These are phyloP conservation scores for Saccharomycopsis selenospora DNA, from an alignment of 805 yeast genomes.

Conservation along the genomic window DNA sequence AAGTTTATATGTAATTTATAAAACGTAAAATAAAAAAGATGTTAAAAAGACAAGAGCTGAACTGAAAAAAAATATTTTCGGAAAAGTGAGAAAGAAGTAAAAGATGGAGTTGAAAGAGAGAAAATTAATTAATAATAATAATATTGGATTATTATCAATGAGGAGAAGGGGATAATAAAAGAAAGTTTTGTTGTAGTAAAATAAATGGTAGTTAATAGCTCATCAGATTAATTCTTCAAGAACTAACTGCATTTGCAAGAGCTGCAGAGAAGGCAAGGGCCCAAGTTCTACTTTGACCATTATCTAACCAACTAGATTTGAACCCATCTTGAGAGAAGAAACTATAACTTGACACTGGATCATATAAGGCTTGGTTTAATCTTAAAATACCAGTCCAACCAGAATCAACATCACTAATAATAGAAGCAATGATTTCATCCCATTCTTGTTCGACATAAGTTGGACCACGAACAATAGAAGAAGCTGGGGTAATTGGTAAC, in stretches of 20 bases:
- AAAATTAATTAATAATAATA: too few species aligned
- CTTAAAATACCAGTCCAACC: slow-evolving; percentile 62
- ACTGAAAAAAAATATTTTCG: too few species aligned
- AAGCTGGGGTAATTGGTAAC: slow-evolving; percentile 62
- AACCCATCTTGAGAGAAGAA: slow-evolving; percentile 55
- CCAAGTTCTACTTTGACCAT: slow-evolving; percentile 86
- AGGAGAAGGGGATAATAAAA: too few species aligned
- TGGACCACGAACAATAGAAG: slow-evolving; percentile 48
- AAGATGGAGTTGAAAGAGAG: too few species aligned
- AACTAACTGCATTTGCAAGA: slow-evolving; percentile 11
- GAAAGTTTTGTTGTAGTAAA: too few species aligned
- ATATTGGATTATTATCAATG: too few species aligned
- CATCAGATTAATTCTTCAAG: slow-evolving; percentile 21
- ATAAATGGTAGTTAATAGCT: too few species aligned
- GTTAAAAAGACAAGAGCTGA: too few species aligned
- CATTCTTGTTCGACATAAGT: slow-evolving; percentile 52
- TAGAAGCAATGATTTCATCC: slow-evolving; percentile 38
- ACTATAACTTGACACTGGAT: slow-evolving; percentile 54
- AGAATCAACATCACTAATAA: slow-evolving; percentile 38
- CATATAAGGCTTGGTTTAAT: slow-evolving; percentile 66
- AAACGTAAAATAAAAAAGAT: too few species aligned
- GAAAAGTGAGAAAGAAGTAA: too few species aligned
- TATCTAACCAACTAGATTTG: slow-evolving; percentile 51
- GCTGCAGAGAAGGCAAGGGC: slow-evolving; percentile 69
- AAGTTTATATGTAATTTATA: too few species aligned